Evolutionary conservation across 805 yeast species (phyloP), one percentile per base, ranked within the genome.

Genomic region (Gaillardinia entomophila): DNA sequence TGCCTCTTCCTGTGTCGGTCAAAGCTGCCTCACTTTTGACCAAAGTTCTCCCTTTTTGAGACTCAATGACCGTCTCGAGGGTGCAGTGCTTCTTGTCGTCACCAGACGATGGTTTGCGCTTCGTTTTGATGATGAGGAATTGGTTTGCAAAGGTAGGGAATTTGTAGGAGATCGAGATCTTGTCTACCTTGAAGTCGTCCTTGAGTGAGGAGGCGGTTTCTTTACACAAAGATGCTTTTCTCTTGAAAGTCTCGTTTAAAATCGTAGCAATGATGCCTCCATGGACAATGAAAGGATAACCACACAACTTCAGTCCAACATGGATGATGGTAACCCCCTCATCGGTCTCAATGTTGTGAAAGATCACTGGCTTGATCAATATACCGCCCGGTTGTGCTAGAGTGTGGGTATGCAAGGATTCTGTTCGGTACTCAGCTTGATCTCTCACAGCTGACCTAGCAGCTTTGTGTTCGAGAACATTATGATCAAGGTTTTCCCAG

Each of bases 211-310:
- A 62, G 45, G 46, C 20, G 36, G 63, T 47, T 40, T 50, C 23
- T 38, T 44, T 32, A 35, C 65, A 51, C 26, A 79, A 60, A 1
- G 66, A 55, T 2, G 68, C 75, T 36, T 70, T 63, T 32, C 79
- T 68, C 42, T 79, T 78, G 60, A 80, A 71, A 5, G 82, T 70
- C 44, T 88, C 95, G 48, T 86, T 92, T 34, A 87, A 60, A 1
- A 88, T 61, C 0, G 94, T 79, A 6, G 89, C 94, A 19, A 88
- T 53, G 18, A 89, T 74, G 0, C 97, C 97, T 3, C 97, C 97
- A 51, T 88, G 97, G 3, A 86, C 72, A 13, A 89, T 59, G 45
- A 85, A 80, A 2, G 96, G 97, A 51, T 82, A 88, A 1, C 97
- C 97, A 27, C 90, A 79, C 14, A 88, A 55, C 39, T 72, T 73